Percentiles rank a stretch among this genome's conserved stretches.
Conservation (phyloP, 805 yeast genomes). For the Lachancea kluyveri region DNA sequence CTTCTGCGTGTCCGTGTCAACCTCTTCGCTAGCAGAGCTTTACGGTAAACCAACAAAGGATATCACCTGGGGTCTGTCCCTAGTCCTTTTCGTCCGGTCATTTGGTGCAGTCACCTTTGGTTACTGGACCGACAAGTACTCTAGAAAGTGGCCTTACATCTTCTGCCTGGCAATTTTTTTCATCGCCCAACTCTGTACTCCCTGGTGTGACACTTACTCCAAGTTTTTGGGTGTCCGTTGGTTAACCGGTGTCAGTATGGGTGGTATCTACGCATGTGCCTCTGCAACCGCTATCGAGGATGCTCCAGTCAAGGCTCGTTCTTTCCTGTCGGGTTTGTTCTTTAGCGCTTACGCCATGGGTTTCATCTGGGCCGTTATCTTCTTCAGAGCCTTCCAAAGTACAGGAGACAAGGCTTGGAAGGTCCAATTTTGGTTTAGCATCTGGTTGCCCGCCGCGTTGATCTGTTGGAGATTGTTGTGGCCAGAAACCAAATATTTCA, state of each 20-base stretch:
- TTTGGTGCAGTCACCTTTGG: conserved; percentile 69
- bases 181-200: conserved; percentile 57
- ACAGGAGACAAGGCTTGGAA: conserved; percentile 53
- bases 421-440: conserved; percentile 65
- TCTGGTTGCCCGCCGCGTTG: conserved; percentile 58
- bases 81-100: conserved; percentile 65
- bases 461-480: conserved; percentile 50
- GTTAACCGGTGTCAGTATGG: conserved; percentile 64
- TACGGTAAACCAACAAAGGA: conserved; percentile 40
- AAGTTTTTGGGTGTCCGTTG: conserved; percentile 61
- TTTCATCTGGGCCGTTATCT: conserved; percentile 57
- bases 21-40: conserved; percentile 41
- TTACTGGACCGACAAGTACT: conserved; percentile 50
- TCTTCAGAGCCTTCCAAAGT: conserved; percentile 54
- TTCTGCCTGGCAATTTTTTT: conserved; percentile 45
- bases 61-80: conserved; percentile 68
- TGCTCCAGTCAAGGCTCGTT: conserved; percentile 52
- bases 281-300: conserved; percentile 65
- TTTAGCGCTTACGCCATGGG: conserved; percentile 60
- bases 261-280: conserved; percentile 62
- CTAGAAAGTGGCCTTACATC: conserved; percentile 65
- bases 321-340: conserved; percentile 55
- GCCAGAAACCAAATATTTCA: conserved; percentile 56
- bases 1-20: conserved; percentile 55
- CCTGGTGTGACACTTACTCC: conserved; percentile 51